Evolutionary conservation across 352 stramenopile species (phyloP).

Genomic region (Pythium utonaiense): DNA sequence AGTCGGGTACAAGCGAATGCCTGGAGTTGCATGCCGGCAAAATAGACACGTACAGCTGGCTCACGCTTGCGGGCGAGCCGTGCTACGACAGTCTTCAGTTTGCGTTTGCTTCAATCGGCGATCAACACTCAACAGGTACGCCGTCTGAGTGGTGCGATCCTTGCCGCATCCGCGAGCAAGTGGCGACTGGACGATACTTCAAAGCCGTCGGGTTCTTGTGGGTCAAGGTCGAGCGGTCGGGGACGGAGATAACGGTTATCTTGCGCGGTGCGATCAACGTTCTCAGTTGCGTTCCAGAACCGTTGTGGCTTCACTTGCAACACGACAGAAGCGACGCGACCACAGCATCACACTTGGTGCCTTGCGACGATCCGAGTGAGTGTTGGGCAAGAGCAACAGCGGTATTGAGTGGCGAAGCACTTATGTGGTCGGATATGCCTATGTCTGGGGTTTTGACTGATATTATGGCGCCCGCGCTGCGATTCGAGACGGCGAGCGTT

Average conservation of each 20-base stretch:
- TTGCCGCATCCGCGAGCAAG: constrained; percentile 57
- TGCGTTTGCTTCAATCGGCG: background rate
- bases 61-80: constrained; percentile 28
- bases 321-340: background rate
- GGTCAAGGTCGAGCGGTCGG: constrained; percentile 54
- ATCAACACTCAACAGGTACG: background rate
- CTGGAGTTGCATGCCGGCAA: constrained; percentile 32
- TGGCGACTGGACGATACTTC: constrained; percentile 57
- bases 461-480: background rate
- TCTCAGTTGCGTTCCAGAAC: constrained; percentile 6
- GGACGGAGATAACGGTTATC: constrained; percentile 53
- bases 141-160: constrained; percentile 51
- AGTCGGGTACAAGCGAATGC: constrained; percentile 58
- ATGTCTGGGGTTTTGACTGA: background rate
- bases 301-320: background rate
- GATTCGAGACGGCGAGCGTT: background rate
- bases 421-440: background rate
- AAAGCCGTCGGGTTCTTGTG: constrained; percentile 53
- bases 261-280: constrained; percentile 30
- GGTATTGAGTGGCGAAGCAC: background rate
- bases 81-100: constrained; percentile 26
- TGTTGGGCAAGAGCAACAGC: background rate
- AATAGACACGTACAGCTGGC: constrained; percentile 63
- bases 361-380: background rate
- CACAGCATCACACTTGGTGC: background rate